Evolutionary conservation across 2,329 filamentous ascomycete genomes (phyloP).

Genomic region (Trichoderma atroviride): DNA sequence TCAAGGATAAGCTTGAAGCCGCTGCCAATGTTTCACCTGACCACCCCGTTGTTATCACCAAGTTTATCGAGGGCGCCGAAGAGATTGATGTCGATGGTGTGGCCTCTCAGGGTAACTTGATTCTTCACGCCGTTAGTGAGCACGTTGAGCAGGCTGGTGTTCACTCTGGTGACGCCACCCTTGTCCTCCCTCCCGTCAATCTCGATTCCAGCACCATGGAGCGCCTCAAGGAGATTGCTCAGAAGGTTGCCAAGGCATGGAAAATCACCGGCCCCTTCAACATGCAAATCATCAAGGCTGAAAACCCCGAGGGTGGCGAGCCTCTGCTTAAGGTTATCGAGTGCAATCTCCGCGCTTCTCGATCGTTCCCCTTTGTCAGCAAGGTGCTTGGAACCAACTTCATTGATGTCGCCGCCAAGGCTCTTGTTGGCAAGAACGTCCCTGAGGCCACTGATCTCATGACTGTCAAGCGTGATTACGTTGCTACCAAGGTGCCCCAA

Average conservation of each 20-base stretch:
- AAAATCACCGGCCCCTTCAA: constrained; percentile 98
- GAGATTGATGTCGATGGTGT: constrained; percentile 98
- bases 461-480: constrained; percentile 83
- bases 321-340: constrained; percentile 92
- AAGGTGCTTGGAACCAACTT: constrained; percentile 97
- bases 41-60: constrained; percentile 96
- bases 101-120: constrained; percentile 79
- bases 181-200: constrained; percentile 83
- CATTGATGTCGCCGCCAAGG: constrained; percentile 92
- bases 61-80: constrained; percentile 95
- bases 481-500: constrained; percentile 97
- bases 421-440: constrained; percentile 81
- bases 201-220: constrained; percentile 77
- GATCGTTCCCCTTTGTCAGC: constrained; percentile 97
- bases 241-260: constrained; percentile 97
- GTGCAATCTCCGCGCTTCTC: constrained; percentile 95
- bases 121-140: constrained; percentile 91
- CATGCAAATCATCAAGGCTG: constrained; percentile 99
- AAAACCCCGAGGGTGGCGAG: constrained; percentile 72
- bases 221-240: constrained; percentile 90
- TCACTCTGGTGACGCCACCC: constrained; percentile 94
- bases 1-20: constrained; percentile 92
- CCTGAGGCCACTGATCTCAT: constrained; percentile 87
- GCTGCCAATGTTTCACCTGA: constrained; percentile 91
- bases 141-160: constrained; percentile 97